A percentile compares a stretch with the other conserved stretches of the same genome.
These are phyloP conservation scores for Thelonectria discophora DNA, from an alignment of 2,329 filamentous ascomycete genomes.

Conservation along the genomic window DNA sequence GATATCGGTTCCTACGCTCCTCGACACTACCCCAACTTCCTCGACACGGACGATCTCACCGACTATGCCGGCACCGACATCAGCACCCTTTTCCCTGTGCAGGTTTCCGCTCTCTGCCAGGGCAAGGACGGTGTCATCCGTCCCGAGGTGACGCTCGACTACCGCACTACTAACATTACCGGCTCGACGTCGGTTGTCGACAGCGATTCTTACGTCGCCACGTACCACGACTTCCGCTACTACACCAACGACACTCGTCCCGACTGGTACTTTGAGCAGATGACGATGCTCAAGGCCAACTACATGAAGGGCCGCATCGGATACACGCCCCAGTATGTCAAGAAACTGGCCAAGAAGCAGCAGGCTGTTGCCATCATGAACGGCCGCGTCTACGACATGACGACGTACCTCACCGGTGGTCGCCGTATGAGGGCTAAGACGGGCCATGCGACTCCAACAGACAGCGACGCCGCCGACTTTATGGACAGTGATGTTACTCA, in stretches of 20 bases:
- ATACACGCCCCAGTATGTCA: conserved; percentile 81
- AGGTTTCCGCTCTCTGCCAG: conserved; percentile 90
- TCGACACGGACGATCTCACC: conserved; percentile 67
- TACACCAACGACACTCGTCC: conserved; percentile 82
- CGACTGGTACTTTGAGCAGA: conserved; percentile 93
- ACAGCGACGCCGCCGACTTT: conserved; percentile 72
- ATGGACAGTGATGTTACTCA: conserved; percentile 79
- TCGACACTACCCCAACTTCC: conserved; percentile 73
- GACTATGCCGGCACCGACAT: conserved; percentile 89
- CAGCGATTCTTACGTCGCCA: conserved; percentile 73
- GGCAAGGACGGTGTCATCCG: conserved; percentile 74
- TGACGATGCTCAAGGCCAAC: conserved; percentile 77
- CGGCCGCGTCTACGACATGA: conserved; percentile 86
- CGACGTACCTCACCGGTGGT: conserved; percentile 81
- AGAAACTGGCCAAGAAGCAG: conserved; percentile 70
- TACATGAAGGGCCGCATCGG: conserved; percentile 90
- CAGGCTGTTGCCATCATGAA: conserved; percentile 82
- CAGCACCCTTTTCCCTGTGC: conserved; percentile 89
- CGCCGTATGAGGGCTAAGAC: conserved; percentile 67
- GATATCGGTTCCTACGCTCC: conserved; percentile 79
- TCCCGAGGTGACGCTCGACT: conserved; percentile 83
- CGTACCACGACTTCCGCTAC: conserved; percentile 93
- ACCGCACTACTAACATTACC: conserved; percentile 78
- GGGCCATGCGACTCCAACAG: conserved; percentile 58
- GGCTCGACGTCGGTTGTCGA: conserved; percentile 72